Conservation (phyloP, 805 yeast genomes). For the Candida oleophila region DNA sequence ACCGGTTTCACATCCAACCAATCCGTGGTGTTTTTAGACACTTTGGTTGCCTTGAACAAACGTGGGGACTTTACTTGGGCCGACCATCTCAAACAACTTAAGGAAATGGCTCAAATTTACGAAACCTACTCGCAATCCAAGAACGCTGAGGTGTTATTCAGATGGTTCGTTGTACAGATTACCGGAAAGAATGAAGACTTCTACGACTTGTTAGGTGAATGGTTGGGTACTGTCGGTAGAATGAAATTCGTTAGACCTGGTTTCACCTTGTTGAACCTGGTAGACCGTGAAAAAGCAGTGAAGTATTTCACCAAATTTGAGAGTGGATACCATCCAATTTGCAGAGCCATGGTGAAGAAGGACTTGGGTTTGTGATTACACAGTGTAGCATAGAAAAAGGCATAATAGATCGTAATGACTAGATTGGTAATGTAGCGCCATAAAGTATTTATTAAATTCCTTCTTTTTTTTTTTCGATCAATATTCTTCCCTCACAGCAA, state of each 20-base stretch:
- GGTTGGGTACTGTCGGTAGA: constrained; percentile 91
- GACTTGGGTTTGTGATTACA: constrained; percentile 53
- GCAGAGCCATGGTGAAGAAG: constrained; percentile 77
- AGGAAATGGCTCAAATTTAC: constrained; percentile 34
- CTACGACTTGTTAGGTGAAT: constrained; percentile 61
- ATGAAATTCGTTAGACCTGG: constrained; percentile 95
- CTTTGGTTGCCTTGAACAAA: constrained; percentile 53
- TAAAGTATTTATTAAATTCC: too few species aligned
- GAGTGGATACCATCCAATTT: constrained; percentile 77
- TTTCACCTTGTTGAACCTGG: constrained; percentile 60
- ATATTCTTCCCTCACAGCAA: too few species aligned
- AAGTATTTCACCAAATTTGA: constrained; percentile 61
- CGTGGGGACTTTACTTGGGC: constrained; percentile 36
- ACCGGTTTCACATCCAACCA: constrained; percentile 68
- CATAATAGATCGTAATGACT: too few species aligned
- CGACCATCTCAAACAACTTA: constrained; percentile 30
- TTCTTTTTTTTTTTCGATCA: too few species aligned
- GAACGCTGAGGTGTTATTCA: constrained; percentile 79
- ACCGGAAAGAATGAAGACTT: constrained; percentile 46
- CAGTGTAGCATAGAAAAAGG: too few species aligned
- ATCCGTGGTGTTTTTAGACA: constrained; percentile 74
- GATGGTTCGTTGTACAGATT: constrained; percentile 72
- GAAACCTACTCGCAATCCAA: constrained; percentile 46
- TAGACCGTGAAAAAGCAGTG: constrained; percentile 65
- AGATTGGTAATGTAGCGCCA: too few species aligned